Percentiles rank a stretch among this genome's conserved stretches.
These are phyloP conservation scores for Mycena alexandri DNA, from an alignment of 768 basidiomycete genomes.

Conservation along the genomic window DNA sequence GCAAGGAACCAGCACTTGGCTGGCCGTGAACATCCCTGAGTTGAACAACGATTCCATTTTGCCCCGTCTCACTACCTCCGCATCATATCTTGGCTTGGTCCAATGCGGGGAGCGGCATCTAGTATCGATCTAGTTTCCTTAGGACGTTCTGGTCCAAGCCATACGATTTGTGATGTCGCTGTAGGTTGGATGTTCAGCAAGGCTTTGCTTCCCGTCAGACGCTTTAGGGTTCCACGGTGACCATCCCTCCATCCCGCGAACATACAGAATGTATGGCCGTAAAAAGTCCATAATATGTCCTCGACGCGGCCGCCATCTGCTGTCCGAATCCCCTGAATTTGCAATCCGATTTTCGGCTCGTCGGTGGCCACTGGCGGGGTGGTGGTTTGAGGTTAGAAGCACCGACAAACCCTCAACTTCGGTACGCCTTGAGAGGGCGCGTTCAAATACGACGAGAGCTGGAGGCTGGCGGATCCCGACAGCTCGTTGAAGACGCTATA, in stretches of 20 bases:
- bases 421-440: not conserved
- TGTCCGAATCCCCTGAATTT: slow-evolving; percentile 5
- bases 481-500: not conserved
- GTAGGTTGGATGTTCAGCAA: not conserved
- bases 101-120: not conserved
- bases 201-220: not conserved
- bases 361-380: no score
- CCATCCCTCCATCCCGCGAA: not conserved
- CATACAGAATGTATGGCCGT: not conserved
- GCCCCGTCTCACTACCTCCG: not conserved
- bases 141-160: not conserved
- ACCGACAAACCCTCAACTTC: not conserved
- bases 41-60: not conserved
- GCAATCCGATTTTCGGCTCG: not conserved
- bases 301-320: not conserved
- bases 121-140: not conserved
- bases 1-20: not conserved
- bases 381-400: no score
- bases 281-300: slow-evolving; percentile 4
- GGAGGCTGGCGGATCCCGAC: not conserved
- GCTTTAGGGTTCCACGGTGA: slow-evolving; percentile 1
- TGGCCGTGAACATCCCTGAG: no score
- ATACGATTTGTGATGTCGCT: not conserved
- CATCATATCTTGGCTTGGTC: not conserved
- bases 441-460: not conserved